These are phyloP conservation scores for Amoebophrya sp. DNA, from an alignment of 169 alveolate species.

Conservation along the genomic window DNA sequence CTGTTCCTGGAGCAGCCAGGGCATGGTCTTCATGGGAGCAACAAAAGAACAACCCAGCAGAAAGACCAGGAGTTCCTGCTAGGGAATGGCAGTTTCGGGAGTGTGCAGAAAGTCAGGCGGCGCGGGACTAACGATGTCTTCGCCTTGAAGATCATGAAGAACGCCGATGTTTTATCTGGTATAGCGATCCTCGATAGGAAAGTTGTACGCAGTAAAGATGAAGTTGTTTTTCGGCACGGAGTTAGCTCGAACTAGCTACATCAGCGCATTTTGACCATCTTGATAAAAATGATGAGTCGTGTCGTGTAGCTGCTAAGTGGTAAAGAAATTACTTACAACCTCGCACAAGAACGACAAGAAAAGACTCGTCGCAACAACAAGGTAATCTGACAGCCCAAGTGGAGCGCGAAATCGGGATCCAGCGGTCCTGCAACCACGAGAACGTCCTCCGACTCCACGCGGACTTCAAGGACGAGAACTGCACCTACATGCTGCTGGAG, in stretches of 20 bases:
- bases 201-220: too few relatives aligned
- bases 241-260: too few relatives aligned
- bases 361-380: not conserved
- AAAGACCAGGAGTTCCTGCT: not conserved
- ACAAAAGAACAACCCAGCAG: too few relatives aligned
- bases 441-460: not conserved
- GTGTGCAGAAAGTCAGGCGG: not conserved
- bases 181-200: too few relatives aligned
- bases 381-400: not conserved
- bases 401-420: not conserved
- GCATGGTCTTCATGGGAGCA: too few relatives aligned
- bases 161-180: not conserved
- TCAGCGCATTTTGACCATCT: too few relatives aligned
- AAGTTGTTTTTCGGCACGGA: too few relatives aligned
- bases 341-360: too few relatives aligned
- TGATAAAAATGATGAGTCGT: too few relatives aligned
- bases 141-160: constrained; percentile 1
- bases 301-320: too few relatives aligned
- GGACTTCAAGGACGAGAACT: not conserved
- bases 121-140: not conserved
- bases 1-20: too few relatives aligned
- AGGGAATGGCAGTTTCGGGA: not conserved
- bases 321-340: too few relatives aligned
- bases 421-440: not conserved
- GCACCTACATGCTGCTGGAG: not conserved